These are phyloP conservation scores for Debaryomycetaceae sp. DNA, from an alignment of 1,139 yeast genomes.

Conservation along the genomic window DNA sequence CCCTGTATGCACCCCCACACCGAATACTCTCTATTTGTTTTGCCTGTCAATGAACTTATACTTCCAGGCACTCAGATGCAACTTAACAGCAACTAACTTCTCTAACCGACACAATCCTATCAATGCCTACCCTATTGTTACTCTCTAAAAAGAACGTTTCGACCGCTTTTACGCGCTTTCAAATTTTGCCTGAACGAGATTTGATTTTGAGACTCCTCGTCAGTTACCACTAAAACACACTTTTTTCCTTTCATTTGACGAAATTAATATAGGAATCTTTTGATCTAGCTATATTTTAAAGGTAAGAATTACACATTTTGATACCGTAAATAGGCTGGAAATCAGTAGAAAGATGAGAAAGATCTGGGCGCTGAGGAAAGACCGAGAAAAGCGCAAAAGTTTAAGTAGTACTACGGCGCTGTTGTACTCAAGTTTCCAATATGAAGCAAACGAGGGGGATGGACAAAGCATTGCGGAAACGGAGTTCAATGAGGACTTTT, in stretches of 20 bases:
- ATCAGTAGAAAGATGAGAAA: conserved; percentile 19
- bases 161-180: background rate
- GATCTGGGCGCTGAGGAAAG: conserved; percentile 31
- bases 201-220: background rate
- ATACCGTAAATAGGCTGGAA: background rate
- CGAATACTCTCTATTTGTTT: background rate
- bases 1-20: background rate
- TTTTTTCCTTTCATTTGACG: background rate
- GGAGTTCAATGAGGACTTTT: conserved; percentile 4
- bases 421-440: conserved; percentile 1
- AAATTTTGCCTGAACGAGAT: background rate
- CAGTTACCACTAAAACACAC: background rate
- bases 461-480: conserved; percentile 1
- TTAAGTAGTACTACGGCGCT: conserved; percentile 11
- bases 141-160: background rate
- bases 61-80: too few species aligned
- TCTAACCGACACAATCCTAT: background rate
- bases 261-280: background rate
- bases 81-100: too few species aligned
- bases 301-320: background rate
- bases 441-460: conserved; percentile 2
- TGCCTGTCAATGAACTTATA: background rate
- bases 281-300: background rate
- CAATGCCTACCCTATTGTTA: background rate
- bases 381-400: conserved; percentile 25